Evolutionary conservation across 768 basidiomycete species (phyloP).

Genomic region (Leccinellum luteum): DNA sequence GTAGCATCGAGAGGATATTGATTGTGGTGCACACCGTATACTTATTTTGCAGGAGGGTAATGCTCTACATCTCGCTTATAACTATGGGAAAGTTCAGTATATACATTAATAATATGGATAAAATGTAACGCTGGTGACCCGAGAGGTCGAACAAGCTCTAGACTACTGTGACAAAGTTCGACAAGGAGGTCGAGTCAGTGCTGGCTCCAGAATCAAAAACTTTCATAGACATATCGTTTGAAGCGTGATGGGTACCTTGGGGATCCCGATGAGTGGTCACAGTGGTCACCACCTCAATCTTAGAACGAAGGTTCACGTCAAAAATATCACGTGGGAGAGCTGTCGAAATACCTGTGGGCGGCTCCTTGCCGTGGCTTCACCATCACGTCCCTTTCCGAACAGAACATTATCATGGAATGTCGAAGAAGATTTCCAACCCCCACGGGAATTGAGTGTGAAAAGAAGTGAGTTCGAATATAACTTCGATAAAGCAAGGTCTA

Average conservation of each 20-base stretch:
- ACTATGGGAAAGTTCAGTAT: neutral
- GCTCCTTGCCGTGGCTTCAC: neutral
- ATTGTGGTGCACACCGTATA: neutral
- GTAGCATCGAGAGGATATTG: no score
- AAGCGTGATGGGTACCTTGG: neutral
- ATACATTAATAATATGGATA: neutral
- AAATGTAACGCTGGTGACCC: neutral
- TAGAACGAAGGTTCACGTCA: neutral
- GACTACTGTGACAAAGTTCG: neutral
- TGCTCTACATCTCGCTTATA: neutral
- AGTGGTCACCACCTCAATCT: neutral
- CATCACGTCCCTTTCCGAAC: neutral
- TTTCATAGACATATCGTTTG: neutral
- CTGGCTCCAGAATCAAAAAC: neutral
- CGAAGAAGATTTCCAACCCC: slow-evolving; percentile 16
- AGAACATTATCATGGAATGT: slow-evolving; percentile 4
- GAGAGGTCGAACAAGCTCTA: neutral
- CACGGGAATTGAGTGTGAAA: slow-evolving; percentile 23
- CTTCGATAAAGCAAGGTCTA: slow-evolving; percentile 26
- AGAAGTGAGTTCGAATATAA: slow-evolving; percentile 25
- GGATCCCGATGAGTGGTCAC: neutral
- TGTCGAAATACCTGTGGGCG: slow-evolving; percentile 5
- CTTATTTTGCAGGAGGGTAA: neutral
- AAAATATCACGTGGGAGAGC: neutral
- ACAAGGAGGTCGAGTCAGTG: neutral